These are phyloP conservation scores for Tremella yokohamensis DNA, from an alignment of 768 basidiomycete genomes.

Conservation along the genomic window DNA sequence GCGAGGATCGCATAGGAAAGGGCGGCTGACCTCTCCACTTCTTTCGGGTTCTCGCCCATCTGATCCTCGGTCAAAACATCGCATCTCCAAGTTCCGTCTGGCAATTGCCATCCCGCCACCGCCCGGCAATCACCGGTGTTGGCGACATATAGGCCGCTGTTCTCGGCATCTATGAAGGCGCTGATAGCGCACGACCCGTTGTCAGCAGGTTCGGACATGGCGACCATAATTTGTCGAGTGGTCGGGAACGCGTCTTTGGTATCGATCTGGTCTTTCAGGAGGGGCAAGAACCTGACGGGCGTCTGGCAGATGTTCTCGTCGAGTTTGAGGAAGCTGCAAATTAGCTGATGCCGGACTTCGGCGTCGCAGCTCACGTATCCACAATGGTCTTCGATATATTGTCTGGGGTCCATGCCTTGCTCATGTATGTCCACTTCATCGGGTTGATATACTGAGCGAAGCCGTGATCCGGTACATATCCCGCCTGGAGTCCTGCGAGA, in stretches of 20 bases:
- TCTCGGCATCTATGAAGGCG: constrained; percentile 78
- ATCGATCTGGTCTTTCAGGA: constrained; percentile 5
- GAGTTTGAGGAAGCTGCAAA: constrained; percentile 72
- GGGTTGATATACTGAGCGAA: constrained; percentile 16
- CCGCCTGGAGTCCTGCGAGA: constrained; percentile 54
- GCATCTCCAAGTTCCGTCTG: constrained; percentile 76
- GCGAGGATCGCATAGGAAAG: neutral
- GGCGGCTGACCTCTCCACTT: constrained; percentile 66
- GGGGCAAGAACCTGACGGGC: constrained; percentile 64
- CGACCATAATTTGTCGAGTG: constrained; percentile 61
- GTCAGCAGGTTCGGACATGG: constrained; percentile 64
- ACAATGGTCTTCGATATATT: constrained; percentile 25
- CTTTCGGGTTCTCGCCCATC: constrained; percentile 84
- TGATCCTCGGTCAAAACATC: constrained; percentile 96
- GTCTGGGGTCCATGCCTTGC: constrained; percentile 20
- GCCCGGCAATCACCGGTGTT: constrained; percentile 91
- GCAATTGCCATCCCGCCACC: constrained; percentile 88
- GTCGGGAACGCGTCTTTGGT: constrained; percentile 11
- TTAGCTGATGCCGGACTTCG: constrained; percentile 56
- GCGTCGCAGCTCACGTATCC: constrained; percentile 27
- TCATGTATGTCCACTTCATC: constrained; percentile 10
- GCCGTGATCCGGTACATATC: constrained; percentile 14
- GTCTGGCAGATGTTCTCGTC: constrained; percentile 78
- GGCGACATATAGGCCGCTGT: constrained; percentile 80
- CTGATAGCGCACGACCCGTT: constrained; percentile 89